Base-by-base conservation (phyloP, 2,329 filamentous ascomycete species). In the Aureobasidium namibiae region DNA sequence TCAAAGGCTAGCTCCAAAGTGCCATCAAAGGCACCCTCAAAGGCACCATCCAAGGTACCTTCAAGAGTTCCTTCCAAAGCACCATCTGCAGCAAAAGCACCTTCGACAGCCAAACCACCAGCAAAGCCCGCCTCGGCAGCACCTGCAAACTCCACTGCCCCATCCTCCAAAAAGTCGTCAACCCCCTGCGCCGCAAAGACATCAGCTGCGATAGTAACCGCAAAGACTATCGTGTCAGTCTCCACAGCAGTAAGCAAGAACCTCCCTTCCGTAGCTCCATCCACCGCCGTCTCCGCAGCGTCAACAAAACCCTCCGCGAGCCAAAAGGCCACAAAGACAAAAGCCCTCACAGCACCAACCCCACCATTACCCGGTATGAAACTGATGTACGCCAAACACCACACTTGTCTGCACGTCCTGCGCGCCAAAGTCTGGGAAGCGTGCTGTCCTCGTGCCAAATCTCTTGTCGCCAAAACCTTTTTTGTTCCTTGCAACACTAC, bases 391-490 rank as follows among this genome's bases (percentile, higher is more conserved):
- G 64, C 67, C 6, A 48, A 59, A 41, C 31, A 64, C 16, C 66
- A 69, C 58, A 69, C 68, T 11, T 65, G 66, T 31, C 60, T 70
- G 33, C 68, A 70, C 59, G 60, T 70, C 62, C 64, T 61, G 24
- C 65, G 66, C 24, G 49, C 59, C 5, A 64, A 63, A 36, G 59
- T 70, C 38, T 70, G 67, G 67, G 63, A 67, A 36, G 61, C 56
- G 3, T 3, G 5, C 9, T 3, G 11, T 36, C 6, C 6, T 9
- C 63, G 63, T 41, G 44, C 53, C 33, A 48, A 36, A 10, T 50
- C 4, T 60, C 48, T 48, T 52, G 60, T 14, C 69, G 71, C 42
- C 62, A 72, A 71, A 44, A 67, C 68, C n/a, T 72, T 70, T 61
- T 66, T 65, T 16, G 69, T 69, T 16, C 56, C 61, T 44, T 68